Percentiles rank a stretch among this genome's conserved stretches.
Evolutionary conservation across 441 rosid genomes (phyloP).

Genomic region (Mallotus repandus): DNA sequence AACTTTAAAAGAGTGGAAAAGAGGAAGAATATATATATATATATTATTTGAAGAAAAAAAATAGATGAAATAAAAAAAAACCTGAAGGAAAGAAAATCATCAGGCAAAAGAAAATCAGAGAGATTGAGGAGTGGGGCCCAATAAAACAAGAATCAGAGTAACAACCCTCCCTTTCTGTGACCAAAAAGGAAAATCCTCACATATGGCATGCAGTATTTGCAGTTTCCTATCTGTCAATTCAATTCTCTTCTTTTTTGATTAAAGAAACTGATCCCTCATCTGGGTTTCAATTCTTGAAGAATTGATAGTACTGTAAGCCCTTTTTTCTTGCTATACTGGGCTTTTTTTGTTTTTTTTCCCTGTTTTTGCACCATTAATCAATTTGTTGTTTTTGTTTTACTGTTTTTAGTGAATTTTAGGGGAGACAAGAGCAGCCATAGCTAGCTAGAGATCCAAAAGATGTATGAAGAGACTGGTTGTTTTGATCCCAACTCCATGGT

Average conservation of each 20-base stretch:
- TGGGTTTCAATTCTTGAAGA: no score
- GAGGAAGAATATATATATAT: no score
- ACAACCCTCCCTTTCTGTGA: constrained; percentile 21
- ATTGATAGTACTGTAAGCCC: no score
- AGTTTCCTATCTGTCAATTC: constrained; percentile 4
- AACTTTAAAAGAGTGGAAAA: no score
- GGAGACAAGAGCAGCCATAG: background rate
- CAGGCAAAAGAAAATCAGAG: no score
- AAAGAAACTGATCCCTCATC: no score
- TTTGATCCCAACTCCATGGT: constrained; percentile 41
- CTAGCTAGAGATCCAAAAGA: constrained; percentile 4
- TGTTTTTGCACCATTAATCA: no score
- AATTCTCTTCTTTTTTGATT: no score
- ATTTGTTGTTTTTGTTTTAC: background rate
- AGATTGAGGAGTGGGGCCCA: constrained; percentile 23
- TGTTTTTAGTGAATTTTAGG: background rate
- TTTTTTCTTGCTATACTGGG: background rate
- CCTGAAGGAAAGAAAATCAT: background rate
- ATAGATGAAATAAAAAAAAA: background rate
- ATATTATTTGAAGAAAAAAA: no score
- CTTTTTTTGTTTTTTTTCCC: background rate
- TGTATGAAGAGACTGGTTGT: constrained; percentile 44
- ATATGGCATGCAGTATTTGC: constrained; percentile 8
- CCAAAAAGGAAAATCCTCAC: constrained; percentile 7
- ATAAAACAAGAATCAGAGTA: constrained; percentile 24